These are phyloP conservation scores for Psilocybe azurescens DNA, from an alignment of 768 basidiomycete genomes.

Conservation along the genomic window DNA sequence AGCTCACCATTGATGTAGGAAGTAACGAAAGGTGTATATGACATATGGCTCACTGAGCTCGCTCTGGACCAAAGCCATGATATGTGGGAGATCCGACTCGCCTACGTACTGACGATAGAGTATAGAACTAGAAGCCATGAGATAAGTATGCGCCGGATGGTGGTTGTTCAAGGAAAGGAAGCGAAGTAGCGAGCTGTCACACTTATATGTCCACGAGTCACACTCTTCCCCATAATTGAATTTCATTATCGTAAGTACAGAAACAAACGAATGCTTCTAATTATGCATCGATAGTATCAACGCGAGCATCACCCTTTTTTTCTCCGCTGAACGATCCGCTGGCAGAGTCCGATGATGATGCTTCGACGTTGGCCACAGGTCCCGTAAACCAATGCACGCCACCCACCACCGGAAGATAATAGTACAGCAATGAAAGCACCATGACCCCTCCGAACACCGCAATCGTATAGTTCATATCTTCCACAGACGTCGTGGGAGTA, in stretches of 20 bases:
- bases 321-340: constrained; percentile 22
- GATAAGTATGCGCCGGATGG: not conserved
- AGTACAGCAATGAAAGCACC: constrained; percentile 64
- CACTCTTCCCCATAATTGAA: not conserved
- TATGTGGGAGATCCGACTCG: constrained; percentile 78
- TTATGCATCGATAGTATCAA: constrained; percentile 15
- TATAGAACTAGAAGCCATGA: constrained; percentile 48
- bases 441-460: constrained; percentile 72
- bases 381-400: constrained; percentile 80
- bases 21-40: constrained; percentile 96
- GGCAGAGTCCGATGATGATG: constrained; percentile 11
- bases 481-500: constrained; percentile 48
- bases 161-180: constrained; percentile 20
- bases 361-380: constrained; percentile 52
- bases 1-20: constrained; percentile 92
- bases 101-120: constrained; percentile 77
- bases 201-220: not conserved
- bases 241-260: not conserved
- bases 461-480: constrained; percentile 75
- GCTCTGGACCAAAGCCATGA: constrained; percentile 88
- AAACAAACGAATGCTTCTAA: not conserved
- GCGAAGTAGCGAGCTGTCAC: constrained; percentile 6
- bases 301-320: constrained; percentile 11
- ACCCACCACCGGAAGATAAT: constrained; percentile 75
- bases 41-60: constrained; percentile 97